Evolutionary conservation across 2,329 filamentous ascomycete species (phyloP), one percentile per base, ranked within the genome.

Genomic region (Exophiala oligosperma): DNA sequence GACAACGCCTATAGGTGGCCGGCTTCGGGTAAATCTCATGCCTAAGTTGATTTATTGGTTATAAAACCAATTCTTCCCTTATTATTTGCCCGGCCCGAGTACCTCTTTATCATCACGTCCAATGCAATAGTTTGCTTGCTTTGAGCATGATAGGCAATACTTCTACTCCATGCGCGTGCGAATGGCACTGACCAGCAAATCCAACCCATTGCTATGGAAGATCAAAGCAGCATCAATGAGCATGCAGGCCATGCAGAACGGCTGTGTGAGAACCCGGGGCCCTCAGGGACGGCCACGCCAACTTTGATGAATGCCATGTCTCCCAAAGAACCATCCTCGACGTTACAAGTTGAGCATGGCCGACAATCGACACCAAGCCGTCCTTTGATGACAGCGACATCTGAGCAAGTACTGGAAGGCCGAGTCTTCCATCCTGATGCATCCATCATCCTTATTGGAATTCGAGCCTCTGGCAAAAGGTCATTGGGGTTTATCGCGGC

Each of bases 401-500:
- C 53, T 49, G 57, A 60, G 23, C 38, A 9, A 5, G 46, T 44
- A 4, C 14, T 21, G 5, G 37, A 44, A 26, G 51, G 52, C 2
- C 55, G 56, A 21, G 28, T 63, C 2, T 73, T 76, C 56, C 66
- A 68, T 21, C 67, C 70, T 1, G 70, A 76, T 64, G 75, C 74
- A 14, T 77, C 75, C 4, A 63, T 77, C 29, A 70, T 77, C 21
- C 63, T 77, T 7, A 69, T 77, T 46, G 75, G 75, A 12, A 76
- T 77, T 54, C 72, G 75, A 2, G 75, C 74, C n/a, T 74, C 72
- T 52, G 75, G 75, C 14, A 77, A 77, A 61, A 70, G 74, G 40
- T 77, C 74, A 0, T 56, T 77, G 28, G 75, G 75, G 6, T 74
- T 77, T 32, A 72, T 77, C 51, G 75, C 75, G 7, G 74, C 74